These are phyloP conservation scores for Dryadomyces quercus-mongolicae DNA, from an alignment of 2,329 filamentous ascomycete species.

Conservation along the genomic window DNA sequence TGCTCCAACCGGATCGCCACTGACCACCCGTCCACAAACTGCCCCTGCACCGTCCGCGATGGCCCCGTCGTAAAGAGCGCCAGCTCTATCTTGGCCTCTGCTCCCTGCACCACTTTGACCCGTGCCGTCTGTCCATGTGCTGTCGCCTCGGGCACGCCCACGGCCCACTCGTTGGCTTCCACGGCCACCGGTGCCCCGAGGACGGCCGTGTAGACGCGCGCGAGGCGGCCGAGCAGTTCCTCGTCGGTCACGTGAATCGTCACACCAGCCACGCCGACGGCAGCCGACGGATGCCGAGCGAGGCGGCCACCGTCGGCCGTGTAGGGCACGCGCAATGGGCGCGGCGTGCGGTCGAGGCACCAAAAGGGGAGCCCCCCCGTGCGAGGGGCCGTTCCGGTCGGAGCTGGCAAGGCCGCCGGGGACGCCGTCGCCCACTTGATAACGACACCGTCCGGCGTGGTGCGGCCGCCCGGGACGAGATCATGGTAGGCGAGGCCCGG, in stretches of 20 bases:
- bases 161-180: constrained; percentile 5
- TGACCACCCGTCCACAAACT: constrained; percentile 9
- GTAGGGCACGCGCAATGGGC: constrained; percentile 42
- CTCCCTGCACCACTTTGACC: too few relatives aligned
- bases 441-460: constrained; percentile 39
- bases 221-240: constrained; percentile 13
- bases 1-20: constrained; percentile 5
- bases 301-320: constrained; percentile 17
- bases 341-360: constrained; percentile 49
- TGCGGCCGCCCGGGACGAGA: constrained; percentile 39
- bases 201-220: constrained; percentile 19
- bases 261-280: constrained; percentile 35
- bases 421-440: constrained; percentile 42
- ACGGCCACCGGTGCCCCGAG: background rate
- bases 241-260: constrained; percentile 20
- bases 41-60: constrained; percentile 4
- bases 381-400: too few relatives aligned
- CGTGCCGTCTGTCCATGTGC: too few relatives aligned
- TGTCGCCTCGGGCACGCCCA: constrained; percentile 3
- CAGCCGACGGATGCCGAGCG: constrained; percentile 36
- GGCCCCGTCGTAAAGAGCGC: constrained; percentile 6
- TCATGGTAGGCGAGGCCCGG: constrained; percentile 31
- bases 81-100: too few relatives aligned
- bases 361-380: too few relatives aligned
- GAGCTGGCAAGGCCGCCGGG: constrained; percentile 35